Conservation (phyloP, 352 stramenopile species). For the Globisporangium perplexum region DNA sequence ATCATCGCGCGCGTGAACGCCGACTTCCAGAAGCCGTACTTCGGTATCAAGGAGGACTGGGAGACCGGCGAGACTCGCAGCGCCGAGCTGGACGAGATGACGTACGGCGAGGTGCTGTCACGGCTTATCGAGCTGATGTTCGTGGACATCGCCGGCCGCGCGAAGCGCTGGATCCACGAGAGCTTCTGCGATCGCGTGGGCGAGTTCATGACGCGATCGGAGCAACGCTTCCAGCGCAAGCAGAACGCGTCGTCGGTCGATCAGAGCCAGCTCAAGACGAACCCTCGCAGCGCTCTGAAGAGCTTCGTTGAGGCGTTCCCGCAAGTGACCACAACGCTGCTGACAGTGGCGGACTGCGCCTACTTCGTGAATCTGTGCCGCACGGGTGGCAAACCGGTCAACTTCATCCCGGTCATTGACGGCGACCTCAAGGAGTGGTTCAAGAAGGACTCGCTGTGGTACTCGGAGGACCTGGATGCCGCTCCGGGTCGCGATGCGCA, state of each 20-base stretch:
- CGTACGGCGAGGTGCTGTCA: slow-evolving; percentile 70
- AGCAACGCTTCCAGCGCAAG: no score
- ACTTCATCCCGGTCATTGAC: slow-evolving; percentile 84
- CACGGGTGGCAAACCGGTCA: slow-evolving; percentile 79
- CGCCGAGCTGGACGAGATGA: slow-evolving; percentile 81
- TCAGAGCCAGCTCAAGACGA: slow-evolving; percentile 28
- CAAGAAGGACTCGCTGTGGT: slow-evolving; percentile 87
- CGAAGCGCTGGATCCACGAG: slow-evolving; percentile 70
- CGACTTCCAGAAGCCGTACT: slow-evolving; percentile 90
- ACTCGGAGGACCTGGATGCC: slow-evolving; percentile 84
- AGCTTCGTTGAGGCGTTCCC: slow-evolving; percentile 57
- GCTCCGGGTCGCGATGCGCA: slow-evolving; percentile 71
- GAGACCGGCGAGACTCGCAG: slow-evolving; percentile 25
- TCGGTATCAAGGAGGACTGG: slow-evolving; percentile 43
- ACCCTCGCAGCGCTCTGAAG: slow-evolving; percentile 33
- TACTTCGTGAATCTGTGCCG: slow-evolving; percentile 83
- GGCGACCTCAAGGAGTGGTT: slow-evolving; percentile 82
- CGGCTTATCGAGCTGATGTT: slow-evolving; percentile 81
- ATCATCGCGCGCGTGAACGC: slow-evolving; percentile 80
- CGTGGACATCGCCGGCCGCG: slow-evolving; percentile 39
- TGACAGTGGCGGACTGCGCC: slow-evolving; percentile 72
- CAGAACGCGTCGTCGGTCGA: slow-evolving; percentile 19
- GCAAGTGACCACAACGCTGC: slow-evolving; percentile 34
- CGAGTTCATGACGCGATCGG: slow-evolving; percentile 29
- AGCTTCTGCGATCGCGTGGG: slow-evolving; percentile 60